Evolutionary conservation across 2,329 filamentous ascomycete genomes (phyloP).

Genomic region (Penicillium sp.): DNA sequence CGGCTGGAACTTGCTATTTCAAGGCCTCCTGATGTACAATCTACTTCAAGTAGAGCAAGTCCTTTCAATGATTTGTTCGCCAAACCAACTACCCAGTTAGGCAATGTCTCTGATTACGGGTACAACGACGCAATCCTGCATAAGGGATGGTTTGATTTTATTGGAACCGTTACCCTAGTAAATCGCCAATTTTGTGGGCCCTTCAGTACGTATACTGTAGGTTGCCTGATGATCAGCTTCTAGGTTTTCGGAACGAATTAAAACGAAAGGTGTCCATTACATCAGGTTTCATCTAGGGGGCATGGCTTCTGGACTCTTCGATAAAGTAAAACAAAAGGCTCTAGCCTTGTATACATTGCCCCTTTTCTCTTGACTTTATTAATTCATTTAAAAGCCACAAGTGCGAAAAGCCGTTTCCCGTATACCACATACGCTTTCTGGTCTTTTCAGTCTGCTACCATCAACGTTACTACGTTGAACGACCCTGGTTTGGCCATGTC

Average conservation of each 20-base stretch:
- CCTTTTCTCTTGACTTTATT: background rate
- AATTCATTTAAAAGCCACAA: conserved; percentile 4
- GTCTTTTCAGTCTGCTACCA: conserved; percentile 6
- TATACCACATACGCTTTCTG: conserved; percentile 1
- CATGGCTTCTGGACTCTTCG: conserved; percentile 1
- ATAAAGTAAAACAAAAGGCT: conserved; percentile 1
- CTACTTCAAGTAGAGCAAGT: background rate
- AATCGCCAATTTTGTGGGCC: background rate
- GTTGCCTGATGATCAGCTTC: background rate
- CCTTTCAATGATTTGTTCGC: background rate
- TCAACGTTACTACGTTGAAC: conserved; percentile 16
- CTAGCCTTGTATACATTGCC: background rate
- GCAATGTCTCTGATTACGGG: background rate
- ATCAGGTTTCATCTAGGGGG: background rate
- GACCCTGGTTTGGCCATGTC: conserved; percentile 11
- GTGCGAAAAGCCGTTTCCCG: conserved; percentile 1
- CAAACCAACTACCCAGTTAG: background rate
- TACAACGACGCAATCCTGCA: background rate
- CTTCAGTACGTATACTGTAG: too few species aligned
- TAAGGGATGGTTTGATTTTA: background rate
- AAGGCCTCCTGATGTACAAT: background rate
- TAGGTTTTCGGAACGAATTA: background rate
- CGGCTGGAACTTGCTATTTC: background rate
- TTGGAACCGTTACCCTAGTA: background rate
- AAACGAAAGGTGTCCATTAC: background rate